Evolutionary conservation across 306 rosid genomes (phyloP).

Genomic region (barrel medic (Medicago truncatula)): DNA sequence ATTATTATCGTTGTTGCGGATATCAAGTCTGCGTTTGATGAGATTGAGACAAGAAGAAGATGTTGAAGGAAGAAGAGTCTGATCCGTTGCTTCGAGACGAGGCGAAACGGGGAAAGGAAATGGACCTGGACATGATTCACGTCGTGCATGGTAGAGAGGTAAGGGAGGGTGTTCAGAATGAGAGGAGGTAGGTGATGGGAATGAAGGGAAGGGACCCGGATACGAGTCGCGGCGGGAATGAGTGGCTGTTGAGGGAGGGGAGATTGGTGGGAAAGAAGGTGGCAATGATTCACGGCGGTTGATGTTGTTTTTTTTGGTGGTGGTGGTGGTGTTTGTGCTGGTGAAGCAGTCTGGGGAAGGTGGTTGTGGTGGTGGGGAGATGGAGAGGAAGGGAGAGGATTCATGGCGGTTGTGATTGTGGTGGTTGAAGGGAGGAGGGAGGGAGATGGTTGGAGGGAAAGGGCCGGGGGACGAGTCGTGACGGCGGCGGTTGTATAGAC

Average conservation of each 20-base stretch:
- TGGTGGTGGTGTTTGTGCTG: background rate
- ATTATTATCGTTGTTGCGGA: background rate
- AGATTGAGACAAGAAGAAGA: background rate
- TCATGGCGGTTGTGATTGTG: conserved; percentile 60
- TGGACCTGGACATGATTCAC: conserved; percentile 28
- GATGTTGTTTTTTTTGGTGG: background rate
- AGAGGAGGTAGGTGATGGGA: conserved; percentile 5
- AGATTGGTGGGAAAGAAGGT: background rate
- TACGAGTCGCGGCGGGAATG: conserved; percentile 44
- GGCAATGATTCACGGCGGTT: conserved; percentile 44
- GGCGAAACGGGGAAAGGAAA: conserved; percentile 24
- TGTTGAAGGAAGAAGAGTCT: conserved; percentile 2
- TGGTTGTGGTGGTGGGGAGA: conserved; percentile 21
- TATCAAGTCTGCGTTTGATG: background rate
- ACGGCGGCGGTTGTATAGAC: conserved; percentile 13
- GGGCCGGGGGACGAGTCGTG: background rate
- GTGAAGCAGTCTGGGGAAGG: background rate
- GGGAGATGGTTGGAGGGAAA: background rate
- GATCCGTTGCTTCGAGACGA: background rate
- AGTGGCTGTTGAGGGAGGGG: background rate
- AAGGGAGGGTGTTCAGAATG: conserved; percentile 6
- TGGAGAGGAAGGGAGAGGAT: conserved; percentile 37
- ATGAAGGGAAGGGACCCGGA: conserved; percentile 43
- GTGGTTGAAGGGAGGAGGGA: conserved; percentile 22
- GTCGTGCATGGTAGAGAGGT: background rate